Evolutionary conservation across 257 asterid species (phyloP).

Genomic region (Cynanchum wilfordii): DNA sequence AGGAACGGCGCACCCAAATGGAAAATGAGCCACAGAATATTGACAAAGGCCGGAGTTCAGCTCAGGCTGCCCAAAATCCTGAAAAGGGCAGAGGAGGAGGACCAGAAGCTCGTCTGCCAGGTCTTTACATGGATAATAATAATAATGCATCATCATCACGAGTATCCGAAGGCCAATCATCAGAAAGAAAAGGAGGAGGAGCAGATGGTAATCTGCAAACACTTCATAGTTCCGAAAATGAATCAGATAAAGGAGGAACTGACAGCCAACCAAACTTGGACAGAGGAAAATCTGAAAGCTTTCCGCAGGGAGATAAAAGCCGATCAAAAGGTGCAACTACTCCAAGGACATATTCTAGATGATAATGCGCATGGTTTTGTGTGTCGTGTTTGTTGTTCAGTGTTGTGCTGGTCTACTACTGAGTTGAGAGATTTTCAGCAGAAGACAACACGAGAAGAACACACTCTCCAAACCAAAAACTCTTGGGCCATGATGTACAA

Average conservation of each 20-base stretch:
- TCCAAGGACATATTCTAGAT: slow-evolving; percentile 63
- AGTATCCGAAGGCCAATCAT: slow-evolving; percentile 36
- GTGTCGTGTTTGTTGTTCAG: not conserved
- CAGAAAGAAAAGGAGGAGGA: slow-evolving; percentile 30
- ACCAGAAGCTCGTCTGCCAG: slow-evolving; percentile 25
- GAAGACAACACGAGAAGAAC: not conserved
- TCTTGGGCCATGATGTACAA: slow-evolving; percentile 1
- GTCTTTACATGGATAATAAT: slow-evolving; percentile 20
- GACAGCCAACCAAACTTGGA: slow-evolving; percentile 46
- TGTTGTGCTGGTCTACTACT: not conserved
- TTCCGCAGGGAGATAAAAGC: slow-evolving; percentile 44
- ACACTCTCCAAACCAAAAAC: slow-evolving; percentile 2
- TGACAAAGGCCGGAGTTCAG: slow-evolving; percentile 44
- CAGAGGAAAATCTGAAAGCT: slow-evolving; percentile 59
- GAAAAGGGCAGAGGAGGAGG: slow-evolving; percentile 39
- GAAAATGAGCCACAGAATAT: slow-evolving; percentile 58
- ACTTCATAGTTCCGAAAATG: slow-evolving; percentile 11
- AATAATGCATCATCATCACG: slow-evolving; percentile 9
- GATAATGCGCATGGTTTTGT: slow-evolving; percentile 32
- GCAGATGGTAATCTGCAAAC: slow-evolving; percentile 20
- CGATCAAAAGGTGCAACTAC: slow-evolving; percentile 27
- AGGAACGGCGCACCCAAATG: slow-evolving; percentile 75
- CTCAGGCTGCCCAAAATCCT: slow-evolving; percentile 27
- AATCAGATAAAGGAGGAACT: slow-evolving; percentile 31
- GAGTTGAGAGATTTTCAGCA: not conserved